Evolutionary conservation across 1,284 basidiomycete species (phyloP), one percentile per base, ranked within the genome.

Genomic region (Schizophyllum amplum): DNA sequence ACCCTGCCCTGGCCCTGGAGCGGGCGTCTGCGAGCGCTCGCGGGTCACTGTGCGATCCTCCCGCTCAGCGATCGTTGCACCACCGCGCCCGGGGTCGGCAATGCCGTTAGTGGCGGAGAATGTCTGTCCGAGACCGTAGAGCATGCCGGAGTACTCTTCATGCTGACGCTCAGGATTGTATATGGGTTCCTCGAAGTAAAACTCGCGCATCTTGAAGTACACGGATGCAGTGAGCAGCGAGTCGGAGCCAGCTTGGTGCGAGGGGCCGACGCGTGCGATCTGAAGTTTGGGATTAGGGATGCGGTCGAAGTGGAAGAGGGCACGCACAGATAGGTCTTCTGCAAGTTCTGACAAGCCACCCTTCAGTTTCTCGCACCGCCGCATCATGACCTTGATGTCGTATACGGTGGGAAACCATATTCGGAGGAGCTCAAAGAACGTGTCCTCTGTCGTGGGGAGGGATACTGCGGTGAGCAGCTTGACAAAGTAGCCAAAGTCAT

Each of bases 401-500:
- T 97, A 98, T 58, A 98, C 88, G 58, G 87, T 90, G 0, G 96
- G 96, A 73, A 99, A 99, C 96, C 96, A 99, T 64, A 86, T 87
- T 61, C 80, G 82, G 24, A 99, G 81, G 53, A 91, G 81, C 54
- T 92, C 83, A 70, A 98, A 98, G 74, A 99, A 99, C 20, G 85
- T 83, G 61, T 90, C 86, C 73, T 99, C 97, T 23, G 86, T 86
- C 24, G 87, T 83, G 2, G 97, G 97, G 60, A 99, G 74, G 49
- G 93, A 90, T 66, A 87, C 79, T 62, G 85, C 89, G 0, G 95
- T 98, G 53, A 99, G 82, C 54, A 98, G 82, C 71, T 97, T 97
- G 71, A 99, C 86, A 64, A 99, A 89, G 71, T 99, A 99, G 21
- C 97, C 96, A 75, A 99, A 99, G 72, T 99, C 96, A 73, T 99